Conservation (phyloP, 2,329 filamentous ascomycete species). For the Talaromyces sp. region DNA sequence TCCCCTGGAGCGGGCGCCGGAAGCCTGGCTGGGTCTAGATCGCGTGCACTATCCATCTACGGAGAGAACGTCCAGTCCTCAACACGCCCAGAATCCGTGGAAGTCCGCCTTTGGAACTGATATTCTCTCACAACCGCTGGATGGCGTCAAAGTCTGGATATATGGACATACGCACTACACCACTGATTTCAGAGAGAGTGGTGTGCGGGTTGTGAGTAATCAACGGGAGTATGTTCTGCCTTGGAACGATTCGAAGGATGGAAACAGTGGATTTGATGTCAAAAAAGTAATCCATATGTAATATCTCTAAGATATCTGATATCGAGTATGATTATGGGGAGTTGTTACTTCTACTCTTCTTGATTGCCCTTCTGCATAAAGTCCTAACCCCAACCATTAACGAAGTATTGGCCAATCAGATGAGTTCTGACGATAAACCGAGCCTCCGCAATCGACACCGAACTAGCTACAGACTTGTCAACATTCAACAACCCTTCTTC, state of each 20-base stretch:
- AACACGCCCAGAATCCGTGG: constrained; percentile 50
- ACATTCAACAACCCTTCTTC: neutral
- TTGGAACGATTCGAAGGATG: constrained; percentile 22
- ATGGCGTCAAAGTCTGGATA: constrained; percentile 28
- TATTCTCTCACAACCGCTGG: constrained; percentile 32
- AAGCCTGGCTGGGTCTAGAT: no score
- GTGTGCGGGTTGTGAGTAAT: constrained; percentile 44
- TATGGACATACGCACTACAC: constrained; percentile 49
- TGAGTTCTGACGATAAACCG: neutral
- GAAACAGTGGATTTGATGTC: constrained; percentile 23
- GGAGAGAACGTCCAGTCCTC: constrained; percentile 50
- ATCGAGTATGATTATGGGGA: no score
- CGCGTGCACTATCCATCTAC: constrained; percentile 57
- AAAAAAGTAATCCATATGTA: constrained; percentile 22
- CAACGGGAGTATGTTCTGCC: constrained; percentile 45
- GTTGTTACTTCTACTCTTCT: no score
- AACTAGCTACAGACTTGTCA: neutral
- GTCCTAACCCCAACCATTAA: no score
- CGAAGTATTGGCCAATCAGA: neutral
- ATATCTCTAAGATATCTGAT: neutral
- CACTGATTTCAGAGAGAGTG: constrained; percentile 39
- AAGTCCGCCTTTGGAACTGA: constrained; percentile 56
- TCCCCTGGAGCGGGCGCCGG: no score
- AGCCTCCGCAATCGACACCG: neutral
- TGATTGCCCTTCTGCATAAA: neutral